These are phyloP conservation scores for Endocarpon pusillum DNA, from an alignment of 495 filamentous ascomycete genomes.

Conservation along the genomic window DNA sequence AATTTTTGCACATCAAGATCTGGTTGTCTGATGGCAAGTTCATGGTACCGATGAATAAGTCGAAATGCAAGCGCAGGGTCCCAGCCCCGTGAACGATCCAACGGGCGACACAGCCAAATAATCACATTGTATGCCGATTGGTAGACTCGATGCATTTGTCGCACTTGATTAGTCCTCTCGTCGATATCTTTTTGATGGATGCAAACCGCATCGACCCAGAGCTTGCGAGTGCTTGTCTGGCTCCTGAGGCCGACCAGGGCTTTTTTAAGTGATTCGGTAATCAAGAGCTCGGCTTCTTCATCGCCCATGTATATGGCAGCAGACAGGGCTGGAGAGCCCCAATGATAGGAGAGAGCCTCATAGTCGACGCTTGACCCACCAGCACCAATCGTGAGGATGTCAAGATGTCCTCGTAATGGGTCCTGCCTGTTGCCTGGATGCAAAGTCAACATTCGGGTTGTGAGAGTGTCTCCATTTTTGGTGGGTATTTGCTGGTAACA, in stretches of 20 bases:
- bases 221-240: constrained; percentile 3
- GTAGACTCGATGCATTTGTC: constrained; percentile 3
- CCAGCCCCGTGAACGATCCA: neutral
- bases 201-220: constrained; percentile 10
- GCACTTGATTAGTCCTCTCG: constrained; percentile 6
- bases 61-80: neutral
- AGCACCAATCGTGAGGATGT: neutral
- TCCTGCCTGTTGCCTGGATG: neutral
- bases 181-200: constrained; percentile 6
- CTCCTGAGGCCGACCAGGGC: neutral
- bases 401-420: neutral
- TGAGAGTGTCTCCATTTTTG: neutral
- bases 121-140: neutral
- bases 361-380: constrained; percentile 6
- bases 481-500: neutral
- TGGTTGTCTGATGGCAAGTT: neutral
- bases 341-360: constrained; percentile 20
- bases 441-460: neutral
- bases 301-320: neutral
- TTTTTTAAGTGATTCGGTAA: neutral
- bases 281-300: neutral
- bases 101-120: neutral
- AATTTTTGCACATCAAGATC: neutral
- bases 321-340: constrained; percentile 7
- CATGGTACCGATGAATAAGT: neutral